Percentiles rank a stretch among this genome's conserved stretches.
These are phyloP conservation scores for Silene uniflora DNA, from an alignment of 148 eudicot genomes.

Conservation along the genomic window DNA sequence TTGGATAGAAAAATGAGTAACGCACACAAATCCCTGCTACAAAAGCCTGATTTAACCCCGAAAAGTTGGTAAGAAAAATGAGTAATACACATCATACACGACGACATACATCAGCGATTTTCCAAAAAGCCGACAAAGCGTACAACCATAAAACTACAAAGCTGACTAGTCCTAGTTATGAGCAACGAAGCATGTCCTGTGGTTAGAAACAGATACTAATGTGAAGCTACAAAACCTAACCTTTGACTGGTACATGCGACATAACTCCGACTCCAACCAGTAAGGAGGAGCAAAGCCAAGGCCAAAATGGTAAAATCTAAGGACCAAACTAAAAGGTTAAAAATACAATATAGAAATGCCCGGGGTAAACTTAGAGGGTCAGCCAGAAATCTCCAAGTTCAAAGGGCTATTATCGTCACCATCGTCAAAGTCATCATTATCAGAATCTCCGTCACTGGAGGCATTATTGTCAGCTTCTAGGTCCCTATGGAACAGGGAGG, in stretches of 20 bases:
- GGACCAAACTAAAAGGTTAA: conserved; percentile 17
- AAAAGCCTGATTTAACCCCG: conserved; percentile 3
- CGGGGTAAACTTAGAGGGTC: conserved; percentile 19
- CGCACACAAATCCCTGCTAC: conserved; percentile 4
- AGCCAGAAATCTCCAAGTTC: conserved; percentile 46
- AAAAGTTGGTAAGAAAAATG: conserved; percentile 20
- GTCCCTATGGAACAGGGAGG: conserved; percentile 37
- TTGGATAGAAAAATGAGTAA: neutral
- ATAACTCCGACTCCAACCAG: conserved; percentile 9
- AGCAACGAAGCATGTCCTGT: conserved; percentile 6
- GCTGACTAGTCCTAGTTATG: conserved; percentile 23
- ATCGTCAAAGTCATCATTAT: conserved; percentile 19
- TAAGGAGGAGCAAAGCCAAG: conserved; percentile 6
- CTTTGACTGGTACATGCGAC: conserved; percentile 15
- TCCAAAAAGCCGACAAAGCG: conserved; percentile 1
- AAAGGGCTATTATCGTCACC: conserved; percentile 33
- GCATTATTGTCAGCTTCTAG: conserved; percentile 33
- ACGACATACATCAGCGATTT: conserved; percentile 11
- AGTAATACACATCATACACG: conserved; percentile 25
- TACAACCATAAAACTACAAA: conserved; percentile 19
- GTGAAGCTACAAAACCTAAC: conserved; percentile 20
- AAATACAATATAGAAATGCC: conserved; percentile 10
- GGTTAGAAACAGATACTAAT: conserved; percentile 18
- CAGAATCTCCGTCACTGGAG: conserved; percentile 48
- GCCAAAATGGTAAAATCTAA: neutral